Base-by-base conservation (phyloP, 495 filamentous ascomycete genomes). In the Trichocladium uniseriatum region DNA sequence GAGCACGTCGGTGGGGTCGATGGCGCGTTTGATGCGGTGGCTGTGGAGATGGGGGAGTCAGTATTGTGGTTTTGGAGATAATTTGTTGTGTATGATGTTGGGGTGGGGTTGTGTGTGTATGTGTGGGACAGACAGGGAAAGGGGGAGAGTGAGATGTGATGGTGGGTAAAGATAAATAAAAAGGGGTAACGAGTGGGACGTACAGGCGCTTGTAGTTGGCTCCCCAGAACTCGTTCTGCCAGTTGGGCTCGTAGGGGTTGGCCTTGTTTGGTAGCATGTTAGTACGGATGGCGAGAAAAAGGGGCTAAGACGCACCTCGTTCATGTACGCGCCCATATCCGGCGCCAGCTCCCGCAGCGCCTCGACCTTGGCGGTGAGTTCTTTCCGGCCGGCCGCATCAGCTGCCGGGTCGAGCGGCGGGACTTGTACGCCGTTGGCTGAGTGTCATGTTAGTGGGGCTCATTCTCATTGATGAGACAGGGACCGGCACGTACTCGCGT, bases 1-100 rank as follows among this genome's bases (percentile, higher is more conserved):
- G 35, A 84, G 73, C 3, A 83, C 60, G 38, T 74, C 69, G 8
- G 69, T 45, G 0, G 82, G 80, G 62, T 86, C 81, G 14, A 78
- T 69, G 39, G 66, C 66, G 38, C 68, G 58, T 57, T 81, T 80
- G 48, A 79, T 76, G 16, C 34, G 28, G 6, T 59, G 39, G 16
- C 55, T 55, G 37, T n/a, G n/a, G n/a, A n/a, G n/a, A n/a, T n/a
- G n/a, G n/a, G n/a, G n/a, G n/a, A n/a, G n/a, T n/a, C n/a, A n/a
- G n/a, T n/a, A n/a, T n/a, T n/a, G n/a, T n/a, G 45, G 28, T 49
- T 22, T 31, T 11, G 14, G 10, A 28, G 35, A 8, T 5, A 29
- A 29, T 29, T n/a, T n/a, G n/a, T n/a, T n/a, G n/a, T n/a, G 27
- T 5, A 45, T 45, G 27, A 9, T 13, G 15, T 36, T 34, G 29